Conservation (phyloP, 2,329 filamentous ascomycete species). For the Acephala macrosclerotiorum region DNA sequence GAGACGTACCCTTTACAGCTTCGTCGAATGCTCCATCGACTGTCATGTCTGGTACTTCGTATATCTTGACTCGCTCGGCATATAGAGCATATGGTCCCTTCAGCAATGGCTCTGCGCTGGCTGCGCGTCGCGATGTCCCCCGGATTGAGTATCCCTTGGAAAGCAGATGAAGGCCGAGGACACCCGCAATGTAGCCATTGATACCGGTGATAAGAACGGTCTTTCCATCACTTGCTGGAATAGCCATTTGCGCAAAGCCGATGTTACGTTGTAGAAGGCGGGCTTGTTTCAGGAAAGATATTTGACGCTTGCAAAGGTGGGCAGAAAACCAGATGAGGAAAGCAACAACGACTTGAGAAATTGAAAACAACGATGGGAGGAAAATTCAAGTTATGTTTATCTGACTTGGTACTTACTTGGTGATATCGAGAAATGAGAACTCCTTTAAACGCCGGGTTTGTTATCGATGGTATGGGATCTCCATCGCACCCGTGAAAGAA, state of each 20-base stretch:
- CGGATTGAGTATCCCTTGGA: slow-evolving; percentile 42
- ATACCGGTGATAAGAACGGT: slow-evolving; percentile 45
- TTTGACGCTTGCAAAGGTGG: neutral
- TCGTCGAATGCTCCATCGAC: slow-evolving; percentile 40
- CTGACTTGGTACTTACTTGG: neutral
- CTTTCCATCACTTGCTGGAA: slow-evolving; percentile 38
- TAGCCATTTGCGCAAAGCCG: neutral
- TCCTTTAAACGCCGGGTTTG: neutral
- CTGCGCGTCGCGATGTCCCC: slow-evolving; percentile 40
- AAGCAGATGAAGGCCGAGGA: slow-evolving; percentile 39
- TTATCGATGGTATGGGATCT: neutral
- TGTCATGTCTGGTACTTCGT: slow-evolving; percentile 41
- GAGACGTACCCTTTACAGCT: slow-evolving; percentile 36
- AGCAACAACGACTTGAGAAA: neutral
- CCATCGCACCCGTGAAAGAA: neutral
- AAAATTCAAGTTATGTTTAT: neutral
- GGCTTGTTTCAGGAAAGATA: neutral
- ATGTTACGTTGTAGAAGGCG: neutral
- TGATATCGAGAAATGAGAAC: neutral
- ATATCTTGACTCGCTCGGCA: slow-evolving; percentile 38
- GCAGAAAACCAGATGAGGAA: neutral
- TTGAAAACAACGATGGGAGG: neutral
- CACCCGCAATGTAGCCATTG: slow-evolving; percentile 45
- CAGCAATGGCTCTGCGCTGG: slow-evolving; percentile 35
- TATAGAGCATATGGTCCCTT: slow-evolving; percentile 40